Conservation (phyloP, 495 filamentous ascomycete genomes). For the Penicillium salamii region DNA sequence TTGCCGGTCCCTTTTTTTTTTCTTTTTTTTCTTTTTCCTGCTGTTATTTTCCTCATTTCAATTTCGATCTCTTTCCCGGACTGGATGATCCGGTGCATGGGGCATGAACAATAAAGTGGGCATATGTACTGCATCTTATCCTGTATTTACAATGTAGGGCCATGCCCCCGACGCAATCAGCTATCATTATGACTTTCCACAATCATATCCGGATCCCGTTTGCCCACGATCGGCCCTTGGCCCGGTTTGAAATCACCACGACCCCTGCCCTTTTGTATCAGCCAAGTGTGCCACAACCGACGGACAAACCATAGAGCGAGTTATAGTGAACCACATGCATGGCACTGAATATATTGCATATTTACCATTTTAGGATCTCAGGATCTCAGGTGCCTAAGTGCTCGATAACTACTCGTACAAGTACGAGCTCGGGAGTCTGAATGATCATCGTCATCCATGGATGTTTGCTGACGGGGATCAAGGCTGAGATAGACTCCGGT, state of each 20-base stretch:
- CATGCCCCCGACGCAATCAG: background rate
- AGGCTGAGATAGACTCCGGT: background rate
- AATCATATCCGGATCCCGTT: background rate
- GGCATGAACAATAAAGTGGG: background rate
- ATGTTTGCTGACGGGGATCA: too few relatives aligned
- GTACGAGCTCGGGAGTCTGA: too few relatives aligned
- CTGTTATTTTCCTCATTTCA: background rate
- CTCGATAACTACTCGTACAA: too few relatives aligned
- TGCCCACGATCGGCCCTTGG: background rate
- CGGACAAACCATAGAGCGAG: conserved; percentile 1
- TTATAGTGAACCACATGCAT: conserved; percentile 1
- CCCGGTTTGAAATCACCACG: background rate
- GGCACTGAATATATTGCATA: background rate
- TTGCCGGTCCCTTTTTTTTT: conserved; percentile 1
- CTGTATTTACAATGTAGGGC: background rate
- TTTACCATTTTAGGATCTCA: too few relatives aligned
- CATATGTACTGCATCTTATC: conserved; percentile 2
- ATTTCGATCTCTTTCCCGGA: background rate
- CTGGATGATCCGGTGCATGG: conserved; percentile 3
- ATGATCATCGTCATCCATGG: too few relatives aligned
- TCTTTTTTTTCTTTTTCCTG: background rate
- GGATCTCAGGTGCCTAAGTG: too few relatives aligned
- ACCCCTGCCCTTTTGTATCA: background rate
- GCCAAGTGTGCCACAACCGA: background rate
- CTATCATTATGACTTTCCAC: background rate